A percentile compares a stretch with the other conserved stretches of the same genome.
Conservation (phyloP, 1,284 basidiomycete genomes). For the Trametes sp. region DNA sequence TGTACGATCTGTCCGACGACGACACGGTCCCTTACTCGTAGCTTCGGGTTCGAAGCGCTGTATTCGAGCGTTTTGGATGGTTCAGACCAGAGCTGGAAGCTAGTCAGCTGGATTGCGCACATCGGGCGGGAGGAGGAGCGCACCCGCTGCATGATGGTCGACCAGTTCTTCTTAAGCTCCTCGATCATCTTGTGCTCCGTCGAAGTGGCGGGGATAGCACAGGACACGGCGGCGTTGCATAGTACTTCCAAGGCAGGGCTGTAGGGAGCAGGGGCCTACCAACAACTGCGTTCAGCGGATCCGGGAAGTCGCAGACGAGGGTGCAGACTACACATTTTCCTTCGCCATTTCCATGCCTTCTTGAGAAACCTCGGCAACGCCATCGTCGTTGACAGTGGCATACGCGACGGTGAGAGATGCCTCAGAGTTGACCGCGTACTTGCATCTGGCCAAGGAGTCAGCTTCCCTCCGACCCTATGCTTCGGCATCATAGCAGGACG, state of each 20-base stretch:
- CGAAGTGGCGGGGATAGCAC: constrained; percentile 4
- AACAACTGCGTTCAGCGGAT: background rate
- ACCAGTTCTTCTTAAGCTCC: constrained; percentile 21
- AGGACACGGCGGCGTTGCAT: constrained; percentile 15
- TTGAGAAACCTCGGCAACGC: constrained; percentile 4
- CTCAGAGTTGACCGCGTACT: constrained; percentile 13
- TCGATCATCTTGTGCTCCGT: constrained; percentile 22
- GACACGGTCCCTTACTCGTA: constrained; percentile 13
- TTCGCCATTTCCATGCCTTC: background rate
- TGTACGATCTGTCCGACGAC: constrained; percentile 16
- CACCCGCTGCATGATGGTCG: constrained; percentile 24
- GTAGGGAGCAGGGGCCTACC: constrained; percentile 14
- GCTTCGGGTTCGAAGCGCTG: background rate
- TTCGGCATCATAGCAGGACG: too few species aligned
- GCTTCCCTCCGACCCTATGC: too few species aligned
- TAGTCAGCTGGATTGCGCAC: background rate
- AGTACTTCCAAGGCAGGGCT: constrained; percentile 13
- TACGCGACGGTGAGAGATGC: background rate
- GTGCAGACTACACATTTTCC: constrained; percentile 1
- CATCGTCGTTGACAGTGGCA: constrained; percentile 2
- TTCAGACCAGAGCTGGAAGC: constrained; percentile 20
- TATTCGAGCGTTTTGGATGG: constrained; percentile 19
- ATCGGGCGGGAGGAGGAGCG: background rate
- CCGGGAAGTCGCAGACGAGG: background rate
- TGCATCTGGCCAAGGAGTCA: constrained; percentile 5